These are phyloP conservation scores for Kluyveromyces lactis DNA, from an alignment of 805 yeast genomes.

Conservation along the genomic window DNA sequence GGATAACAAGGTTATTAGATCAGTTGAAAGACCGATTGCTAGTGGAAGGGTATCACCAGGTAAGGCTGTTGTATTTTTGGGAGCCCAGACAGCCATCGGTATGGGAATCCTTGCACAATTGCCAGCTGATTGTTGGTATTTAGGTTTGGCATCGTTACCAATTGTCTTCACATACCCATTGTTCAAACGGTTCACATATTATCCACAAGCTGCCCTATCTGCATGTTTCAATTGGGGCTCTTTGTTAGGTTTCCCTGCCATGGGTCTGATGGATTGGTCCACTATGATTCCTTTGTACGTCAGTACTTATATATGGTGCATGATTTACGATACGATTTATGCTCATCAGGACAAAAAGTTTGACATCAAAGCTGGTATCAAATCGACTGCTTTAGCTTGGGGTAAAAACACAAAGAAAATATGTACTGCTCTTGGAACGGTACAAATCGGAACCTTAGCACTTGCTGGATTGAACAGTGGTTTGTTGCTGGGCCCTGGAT, in stretches of 20 bases:
- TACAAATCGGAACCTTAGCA: constrained; percentile 57
- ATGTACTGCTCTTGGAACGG: constrained; percentile 51
- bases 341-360: constrained; percentile 95
- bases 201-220: constrained; percentile 81
- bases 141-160: constrained; percentile 75
- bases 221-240: constrained; percentile 94
- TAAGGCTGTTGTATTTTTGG: constrained; percentile 65
- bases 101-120: constrained; percentile 59
- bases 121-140: constrained; percentile 72
- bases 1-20: constrained; percentile 80
- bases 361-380: constrained; percentile 85
- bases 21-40: constrained; percentile 88
- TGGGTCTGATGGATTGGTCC: constrained; percentile 72
- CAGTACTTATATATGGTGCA: constrained; percentile 83
- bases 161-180: constrained; percentile 84
- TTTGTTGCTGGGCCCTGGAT: constrained; percentile 71
- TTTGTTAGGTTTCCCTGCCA: constrained; percentile 88
- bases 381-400: constrained; percentile 95
- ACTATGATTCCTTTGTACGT: constrained; percentile 73
- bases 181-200: constrained; percentile 90
- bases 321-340: constrained; percentile 91
- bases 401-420: constrained; percentile 69
- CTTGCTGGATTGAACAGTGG: constrained; percentile 68
- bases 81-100: constrained; percentile 68
- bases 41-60: constrained; percentile 67